A percentile compares a stretch with the other conserved stretches of the same genome.
These are phyloP conservation scores for Barnettozyma salicaria DNA, from an alignment of 805 yeast genomes.

Conservation along the genomic window DNA sequence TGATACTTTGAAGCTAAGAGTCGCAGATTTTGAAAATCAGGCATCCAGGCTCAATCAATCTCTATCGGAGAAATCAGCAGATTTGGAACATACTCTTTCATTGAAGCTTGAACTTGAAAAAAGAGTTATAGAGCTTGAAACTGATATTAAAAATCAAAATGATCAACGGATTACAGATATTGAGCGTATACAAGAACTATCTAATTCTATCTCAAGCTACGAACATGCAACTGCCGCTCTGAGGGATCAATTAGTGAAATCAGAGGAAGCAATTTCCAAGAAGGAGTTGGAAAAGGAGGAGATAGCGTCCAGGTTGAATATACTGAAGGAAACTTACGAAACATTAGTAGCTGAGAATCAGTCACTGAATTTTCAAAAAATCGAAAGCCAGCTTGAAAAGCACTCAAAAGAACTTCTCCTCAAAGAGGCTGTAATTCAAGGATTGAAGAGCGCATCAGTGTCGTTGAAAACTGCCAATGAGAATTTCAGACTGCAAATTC, in stretches of 20 bases:
- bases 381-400: conserved; percentile 1
- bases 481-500: conserved; percentile 2
- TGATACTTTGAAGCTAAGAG: conserved; percentile 11
- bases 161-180: no score
- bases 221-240: no score
- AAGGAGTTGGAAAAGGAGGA: background rate
- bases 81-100: conserved; percentile 8
- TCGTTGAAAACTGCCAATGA: conserved; percentile 5
- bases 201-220: no score
- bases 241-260: no score
- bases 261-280: background rate
- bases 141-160: no score
- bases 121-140: background rate
- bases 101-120: background rate
- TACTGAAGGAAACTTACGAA: no score
- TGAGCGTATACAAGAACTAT: no score
- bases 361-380: background rate
- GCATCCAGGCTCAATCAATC: conserved; percentile 11
- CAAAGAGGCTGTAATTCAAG: conserved; percentile 7
- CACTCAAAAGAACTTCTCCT: conserved; percentile 6
- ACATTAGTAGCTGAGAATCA: no score
- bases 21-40: conserved; percentile 16
- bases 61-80: conserved; percentile 11
- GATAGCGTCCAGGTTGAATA: no score
- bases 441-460: conserved; percentile 5